Evolutionary conservation across 73 alveolate species (phyloP), one percentile per base, ranked within the genome.

Genomic region (Paramecium caudatum): DNA sequence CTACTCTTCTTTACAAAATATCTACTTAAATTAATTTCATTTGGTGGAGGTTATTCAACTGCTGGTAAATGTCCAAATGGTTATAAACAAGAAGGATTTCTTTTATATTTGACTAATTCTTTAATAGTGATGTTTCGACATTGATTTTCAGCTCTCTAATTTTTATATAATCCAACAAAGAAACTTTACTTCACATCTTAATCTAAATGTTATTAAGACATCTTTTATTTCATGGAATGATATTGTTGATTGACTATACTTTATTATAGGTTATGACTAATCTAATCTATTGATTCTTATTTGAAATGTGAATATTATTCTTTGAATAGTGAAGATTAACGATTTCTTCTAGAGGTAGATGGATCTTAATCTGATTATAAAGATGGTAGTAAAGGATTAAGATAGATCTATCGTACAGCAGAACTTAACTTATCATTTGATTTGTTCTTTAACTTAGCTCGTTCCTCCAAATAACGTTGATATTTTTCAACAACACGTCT

Each of bases 321-420:
- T 74, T 43, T 74, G 23, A 39, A 41, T 12, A 74, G 12, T 4
- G 69, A 74, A 1, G 68, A 41, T 30, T 30, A 16, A 8, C 88
- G 12, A 23, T 41, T 74, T 13, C 30, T 10, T n/a, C 88, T n/a
- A 74, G 36, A 16, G 16, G 69, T 74, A 6, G 69, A 39, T 74
- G 32, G 7, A 13, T 65, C 3, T 25, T 65, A 43, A 65, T 65
- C 50, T 32, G 39, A 39, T 27, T 37, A 43, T 37, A 74, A 43
- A 41, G 23, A 74, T 19, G 88, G 88, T 21, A 74, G 88, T 9
- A 74, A 41, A 41, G 88, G 88, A 74, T 74, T 74, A 32, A 74
- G 68, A 45, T 74, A 74, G 7, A 74, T 43, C 17, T 74, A 17
- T 23, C 68, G 15, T 4, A 74, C 47, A 19, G 88, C 88, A 19